Evolutionary conservation across 2,329 filamentous ascomycete genomes (phyloP), one percentile per base, ranked within the genome.

Genomic region (Ophiocordyceps robertsii): DNA sequence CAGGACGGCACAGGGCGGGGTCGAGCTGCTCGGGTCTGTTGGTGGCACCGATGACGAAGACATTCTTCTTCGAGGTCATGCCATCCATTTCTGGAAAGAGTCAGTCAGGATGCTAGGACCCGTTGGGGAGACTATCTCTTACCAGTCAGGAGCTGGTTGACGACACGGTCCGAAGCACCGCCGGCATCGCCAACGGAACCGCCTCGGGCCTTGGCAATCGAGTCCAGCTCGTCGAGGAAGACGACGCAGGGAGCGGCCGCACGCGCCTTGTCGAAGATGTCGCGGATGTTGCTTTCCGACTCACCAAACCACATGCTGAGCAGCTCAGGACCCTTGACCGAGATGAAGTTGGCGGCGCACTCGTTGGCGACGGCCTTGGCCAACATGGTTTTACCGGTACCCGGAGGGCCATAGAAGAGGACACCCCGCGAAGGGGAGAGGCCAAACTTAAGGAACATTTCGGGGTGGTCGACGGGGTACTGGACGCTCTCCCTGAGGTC

Each of bases 251-350:
- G 92, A 56, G 92, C 92, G 47, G 93, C 92, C 49, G 92, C 93
- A 61, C 92, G 87, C 51, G 92, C 92, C 80, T 96, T 98, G 79
- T 98, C 92, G 66, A 98, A 98, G 57, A 98, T 98, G 64, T 98
- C 92, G 62, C 92, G 86, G 52, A 98, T 96, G 70, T 98, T 98
- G 79, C 87, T 95, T 71, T 98, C 93, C 43, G 92, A 98, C 72
- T 98, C 92, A 81, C 92, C 92, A 61, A 98, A 98, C 92, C 92
- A 98, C 92, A 98, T 98, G 65, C 88, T 95, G 56, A 98, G 79
- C 57, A 98, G 75, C 66, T 98, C 92, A 44, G 92, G 93, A 47
- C 92, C 92, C 80, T 98, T 98, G 67, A 98, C 83, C 35, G 92
- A 98, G 62, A 98, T 96, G 72, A 98, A 98, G 74, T 98, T 98